Evolutionary conservation across 768 basidiomycete genomes (phyloP), one percentile per base, ranked within the genome.

Genomic region (Hygrophoropsis aurantiaca): DNA sequence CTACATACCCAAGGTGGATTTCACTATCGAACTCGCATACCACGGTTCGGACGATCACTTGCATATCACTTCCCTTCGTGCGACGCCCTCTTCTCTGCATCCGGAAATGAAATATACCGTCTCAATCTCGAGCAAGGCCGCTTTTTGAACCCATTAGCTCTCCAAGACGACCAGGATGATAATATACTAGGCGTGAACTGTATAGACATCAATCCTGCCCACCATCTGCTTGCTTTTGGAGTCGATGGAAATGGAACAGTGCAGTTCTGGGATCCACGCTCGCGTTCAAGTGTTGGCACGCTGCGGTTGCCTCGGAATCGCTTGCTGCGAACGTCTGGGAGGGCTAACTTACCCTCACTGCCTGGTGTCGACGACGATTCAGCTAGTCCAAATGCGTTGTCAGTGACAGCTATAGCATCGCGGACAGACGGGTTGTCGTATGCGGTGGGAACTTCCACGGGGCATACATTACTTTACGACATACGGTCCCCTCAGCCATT

Each of bases 261-360:
- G 34, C 93, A 97, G 64, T 91, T 99, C 59, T 99, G 94, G 94
- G 97, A 99, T 67, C 90, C 85, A 4, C 79, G 97, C 38, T 91
- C 92, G 24, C 75, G 94, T 13, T 71, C 82, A 0, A 67, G 79
- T 23, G 88, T 92, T 0, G 93, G 90, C 0, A 67, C 80, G 3
- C 72, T 97, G 30, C 65, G 72, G 20, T 58, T 93, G 18, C 90
- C 87, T 5, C 62, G 66, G 30, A 69, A 68, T 26, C 71, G 79
- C 37, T 69, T 91, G 3, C 52, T 74, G 50, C 73, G 78, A 1
- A 58, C 72, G 4, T 67, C 69, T 15, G 64, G 64, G 4, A 64
- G 60, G 5, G 53, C 63, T 4, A 61, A 57, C 34, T 64, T 67
- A 15, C 65, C 69, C 19, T 33, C 47, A 40, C 49, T 67, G 11